Evolutionary conservation across 768 basidiomycete genomes (phyloP), one percentile per base, ranked within the genome.

Genomic region (Agaricus sinodeliciosus): DNA sequence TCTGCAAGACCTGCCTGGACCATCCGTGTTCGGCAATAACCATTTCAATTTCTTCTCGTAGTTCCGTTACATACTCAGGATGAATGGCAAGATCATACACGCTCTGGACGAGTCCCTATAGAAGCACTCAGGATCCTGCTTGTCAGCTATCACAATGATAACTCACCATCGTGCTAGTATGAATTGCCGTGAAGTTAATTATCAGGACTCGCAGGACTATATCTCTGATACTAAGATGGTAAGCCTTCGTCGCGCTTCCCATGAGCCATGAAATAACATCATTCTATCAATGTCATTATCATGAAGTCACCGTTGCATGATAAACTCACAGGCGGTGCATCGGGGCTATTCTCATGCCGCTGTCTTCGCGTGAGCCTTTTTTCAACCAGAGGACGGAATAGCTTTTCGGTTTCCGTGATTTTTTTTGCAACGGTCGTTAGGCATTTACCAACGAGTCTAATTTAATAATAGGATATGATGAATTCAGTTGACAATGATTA

Each of bases 211-310:
- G 63, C 0, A 59, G 56, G 0, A 67, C 65, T 7, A 76, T 58
- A 28, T 69, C 63, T n/a, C 58, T 51, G 0, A 65, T 49, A 5
- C 55, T 64, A n/a, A 35, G 19, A 22, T 60, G 57, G 28, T 67
- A 64, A 15, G 67, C 54, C 4, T 64, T 65, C 8, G 63, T 57
- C 0, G 74, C 72, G 7, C 60, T 64, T 40, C 74, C 75, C 35
- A 79, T 65, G 9, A 78, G 62, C 76, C 76, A 81, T 15, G 69
- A 65, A 0, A 79, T 64, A n/a, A 79, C 55, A 50, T 79, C 77
- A 48, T 72, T 69, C 78, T 78, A 41, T 11, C 16, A n/a, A n/a
- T 8, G 15, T 13, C 9, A 36, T 41, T 25, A 47, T 18, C 35
- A 56, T 3, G 6, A 15, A 25, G n/a, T 9, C 16, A 4, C 5